Conservation (phyloP, 192 early-diverging fungal genomes). For the Phycomyces blakesleeanus region DNA sequence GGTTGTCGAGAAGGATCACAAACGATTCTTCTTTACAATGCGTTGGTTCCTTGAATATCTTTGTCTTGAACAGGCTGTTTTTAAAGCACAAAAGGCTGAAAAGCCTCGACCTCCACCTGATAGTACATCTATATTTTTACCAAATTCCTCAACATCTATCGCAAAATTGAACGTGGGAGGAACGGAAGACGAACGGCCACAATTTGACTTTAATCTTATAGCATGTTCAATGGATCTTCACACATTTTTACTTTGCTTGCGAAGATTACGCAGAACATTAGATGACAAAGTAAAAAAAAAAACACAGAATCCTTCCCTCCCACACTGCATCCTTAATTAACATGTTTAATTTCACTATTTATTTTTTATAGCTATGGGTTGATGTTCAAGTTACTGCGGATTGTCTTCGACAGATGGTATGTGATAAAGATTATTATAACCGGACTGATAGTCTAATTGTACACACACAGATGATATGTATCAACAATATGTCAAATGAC, state of each 20-base stretch:
- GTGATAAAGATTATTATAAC: neutral
- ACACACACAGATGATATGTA: conserved; percentile 37
- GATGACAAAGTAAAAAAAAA: conserved; percentile 25
- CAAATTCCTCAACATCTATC: neutral
- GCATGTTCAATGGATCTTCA: conserved; percentile 30
- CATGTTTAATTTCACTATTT: too few species aligned
- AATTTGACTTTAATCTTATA: conserved; percentile 38
- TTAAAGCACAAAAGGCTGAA: neutral
- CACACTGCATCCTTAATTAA: too few species aligned
- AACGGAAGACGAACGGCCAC: conserved; percentile 4
- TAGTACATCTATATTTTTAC: neutral
- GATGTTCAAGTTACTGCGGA: conserved; percentile 51
- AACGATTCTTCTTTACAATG: conserved; percentile 38
- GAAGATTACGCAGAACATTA: conserved; percentile 25
- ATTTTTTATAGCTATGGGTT: conserved; percentile 42
- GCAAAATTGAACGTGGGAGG: neutral
- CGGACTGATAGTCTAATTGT: neutral
- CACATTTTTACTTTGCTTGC: conserved; percentile 30
- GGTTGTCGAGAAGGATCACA: conserved; percentile 37
- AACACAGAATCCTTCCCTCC: too few species aligned
- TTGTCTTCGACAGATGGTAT: conserved; percentile 63
- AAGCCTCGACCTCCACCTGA: neutral
- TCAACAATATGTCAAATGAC: conserved; percentile 53
- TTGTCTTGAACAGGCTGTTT: conserved; percentile 9
- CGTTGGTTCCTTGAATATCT: conserved; percentile 38